Evolutionary conservation across 352 stramenopile genomes (phyloP).

Genomic region (Pythium phragmitis): DNA sequence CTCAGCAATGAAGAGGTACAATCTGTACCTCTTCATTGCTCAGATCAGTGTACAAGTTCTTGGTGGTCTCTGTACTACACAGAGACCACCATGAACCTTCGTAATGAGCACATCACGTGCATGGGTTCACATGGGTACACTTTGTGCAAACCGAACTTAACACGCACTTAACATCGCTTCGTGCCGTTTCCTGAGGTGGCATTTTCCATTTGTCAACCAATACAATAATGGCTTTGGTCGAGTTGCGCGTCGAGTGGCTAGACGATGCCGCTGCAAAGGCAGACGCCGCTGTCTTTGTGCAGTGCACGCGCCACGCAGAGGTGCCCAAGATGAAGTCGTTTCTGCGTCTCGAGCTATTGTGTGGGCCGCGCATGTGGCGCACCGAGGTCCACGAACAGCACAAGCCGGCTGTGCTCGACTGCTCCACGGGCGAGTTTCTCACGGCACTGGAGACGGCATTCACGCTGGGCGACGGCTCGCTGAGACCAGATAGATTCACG

Average conservation of each 20-base stretch:
- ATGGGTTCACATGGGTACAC: not conserved
- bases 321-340: not conserved
- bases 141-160: not conserved
- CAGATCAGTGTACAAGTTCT: too few species aligned
- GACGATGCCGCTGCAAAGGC: slow-evolving; percentile 11
- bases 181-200: not conserved
- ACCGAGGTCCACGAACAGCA: slow-evolving; percentile 32
- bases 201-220: not conserved
- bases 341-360: slow-evolving; percentile 35
- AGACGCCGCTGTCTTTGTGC: slow-evolving; percentile 26
- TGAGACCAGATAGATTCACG: slow-evolving; percentile 28
- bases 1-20: too few species aligned
- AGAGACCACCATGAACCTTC: not conserved
- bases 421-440: slow-evolving; percentile 37
- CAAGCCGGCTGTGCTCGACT: slow-evolving; percentile 47
- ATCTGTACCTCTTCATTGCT: too few species aligned
- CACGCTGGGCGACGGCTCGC: not conserved
- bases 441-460: slow-evolving; percentile 29
- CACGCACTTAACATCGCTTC: not conserved
- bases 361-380: slow-evolving; percentile 33
- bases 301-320: slow-evolving; percentile 23
- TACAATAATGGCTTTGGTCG: slow-evolving; percentile 22
- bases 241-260: slow-evolving; percentile 28
- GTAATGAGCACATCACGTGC: not conserved
- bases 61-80: too few species aligned